Percentiles rank a stretch among this genome's conserved stretches.
Evolutionary conservation across 352 stramenopile species (phyloP).

Genomic region (Globisporangium camurandrum): DNA sequence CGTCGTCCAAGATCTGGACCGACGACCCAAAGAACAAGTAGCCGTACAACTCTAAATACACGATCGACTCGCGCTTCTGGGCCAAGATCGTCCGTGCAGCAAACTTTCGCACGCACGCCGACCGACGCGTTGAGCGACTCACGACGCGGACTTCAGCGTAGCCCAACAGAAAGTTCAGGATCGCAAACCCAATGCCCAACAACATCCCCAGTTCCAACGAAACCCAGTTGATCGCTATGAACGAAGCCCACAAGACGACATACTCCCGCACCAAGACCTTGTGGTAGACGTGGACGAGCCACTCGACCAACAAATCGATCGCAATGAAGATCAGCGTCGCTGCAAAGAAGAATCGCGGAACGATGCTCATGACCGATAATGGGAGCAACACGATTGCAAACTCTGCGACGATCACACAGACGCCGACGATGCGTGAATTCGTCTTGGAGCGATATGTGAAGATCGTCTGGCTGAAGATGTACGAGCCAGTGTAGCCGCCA

Average conservation of each 20-base stretch:
- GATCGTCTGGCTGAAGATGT: constrained; percentile 99
- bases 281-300: constrained; percentile 87
- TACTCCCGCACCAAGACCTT: constrained; percentile 89
- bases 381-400: constrained; percentile 87
- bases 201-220: constrained; percentile 96
- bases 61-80: constrained; percentile 65
- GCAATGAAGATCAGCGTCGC: constrained; percentile 96
- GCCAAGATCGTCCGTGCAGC: constrained; percentile 47
- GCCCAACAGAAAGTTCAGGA: constrained; percentile 79
- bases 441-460: constrained; percentile 93
- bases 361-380: constrained; percentile 91
- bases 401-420: constrained; percentile 86
- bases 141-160: constrained; percentile 75
- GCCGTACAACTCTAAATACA: constrained; percentile 73
- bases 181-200: constrained; percentile 85
- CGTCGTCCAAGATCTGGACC: constrained; percentile 74
- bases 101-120: constrained; percentile 59
- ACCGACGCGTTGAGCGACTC: constrained; percentile 44
- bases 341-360: constrained; percentile 97
- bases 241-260: constrained; percentile 88
- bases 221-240: constrained; percentile 90
- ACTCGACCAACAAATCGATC: constrained; percentile 96
- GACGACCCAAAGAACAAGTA: constrained; percentile 85
- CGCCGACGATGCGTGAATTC: constrained; percentile 86
- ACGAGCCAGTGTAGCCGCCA: constrained; percentile 96